Conservation (phyloP, 2,329 filamentous ascomycete genomes). For the Sporothrix luriei region DNA sequence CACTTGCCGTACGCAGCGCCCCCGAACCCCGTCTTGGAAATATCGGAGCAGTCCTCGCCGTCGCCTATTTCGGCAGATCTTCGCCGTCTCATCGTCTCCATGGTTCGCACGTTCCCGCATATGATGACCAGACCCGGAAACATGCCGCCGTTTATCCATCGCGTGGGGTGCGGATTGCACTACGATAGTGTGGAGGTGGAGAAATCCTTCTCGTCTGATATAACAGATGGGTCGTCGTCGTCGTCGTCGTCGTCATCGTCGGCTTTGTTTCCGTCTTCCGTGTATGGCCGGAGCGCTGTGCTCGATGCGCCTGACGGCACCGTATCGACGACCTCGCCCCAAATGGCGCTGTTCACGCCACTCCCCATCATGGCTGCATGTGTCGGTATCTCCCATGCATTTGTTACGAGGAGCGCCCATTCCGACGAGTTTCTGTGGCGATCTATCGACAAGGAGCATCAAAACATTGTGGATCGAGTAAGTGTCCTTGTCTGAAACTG, state of each 20-base stretch:
- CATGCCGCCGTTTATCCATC: conserved; percentile 43
- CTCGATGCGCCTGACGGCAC: too few relatives aligned
- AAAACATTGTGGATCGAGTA: conserved; percentile 33
- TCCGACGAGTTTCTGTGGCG: conserved; percentile 40
- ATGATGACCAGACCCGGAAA: conserved; percentile 42
- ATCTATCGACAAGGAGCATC: conserved; percentile 38
- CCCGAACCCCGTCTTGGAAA: not conserved
- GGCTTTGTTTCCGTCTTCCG: not conserved
- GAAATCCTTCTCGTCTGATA: not conserved
- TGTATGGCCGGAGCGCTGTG: not conserved
- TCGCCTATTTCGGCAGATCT: not conserved
- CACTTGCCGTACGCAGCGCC: conserved; percentile 21
- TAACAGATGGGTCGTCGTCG: not conserved
- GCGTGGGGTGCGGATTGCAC: conserved; percentile 34
- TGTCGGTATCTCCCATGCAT: conserved; percentile 39
- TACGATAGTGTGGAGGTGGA: not conserved
- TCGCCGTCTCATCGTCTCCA: conserved; percentile 37
- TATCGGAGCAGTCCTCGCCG: not conserved
- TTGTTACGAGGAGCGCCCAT: conserved; percentile 37
- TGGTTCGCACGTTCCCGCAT: conserved; percentile 39
- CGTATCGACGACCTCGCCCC: not conserved
- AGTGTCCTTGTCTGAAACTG: not conserved
- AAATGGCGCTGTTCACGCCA: not conserved
- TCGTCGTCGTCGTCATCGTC: not conserved
- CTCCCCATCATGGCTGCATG: conserved; percentile 38